Base-by-base conservation (phyloP, 164 flowering plant species). In the Berberis vulgaris region DNA sequence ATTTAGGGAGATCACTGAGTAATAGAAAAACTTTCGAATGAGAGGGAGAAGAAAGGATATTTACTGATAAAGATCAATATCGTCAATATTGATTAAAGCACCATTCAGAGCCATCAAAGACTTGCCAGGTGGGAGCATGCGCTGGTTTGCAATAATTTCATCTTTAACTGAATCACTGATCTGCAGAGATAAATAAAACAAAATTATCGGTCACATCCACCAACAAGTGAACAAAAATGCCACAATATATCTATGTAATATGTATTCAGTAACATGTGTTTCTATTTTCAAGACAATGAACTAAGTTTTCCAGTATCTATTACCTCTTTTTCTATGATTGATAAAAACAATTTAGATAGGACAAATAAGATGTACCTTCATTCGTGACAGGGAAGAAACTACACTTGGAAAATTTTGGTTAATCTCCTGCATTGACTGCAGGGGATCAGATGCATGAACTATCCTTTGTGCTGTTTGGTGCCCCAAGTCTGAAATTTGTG, bases 51-150 rank as follows among this genome's bases (percentile, higher is more conserved):
- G 65, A 59, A 3, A 72, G 70, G 81, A 65, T 67, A 73, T 74
- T 84, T 91, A 95, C 99, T 80, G 66, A 76, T 81, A 85, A 67
- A 95, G 91, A 77, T 95, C 99, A 81, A 91, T 73, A 72, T 95
- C 97, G 65, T 95, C 99, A 40, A 91, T 81, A 74, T 86, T 89
- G 86, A 95, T 63, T 43, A 95, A 78, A 78, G 92, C 99, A 67
- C 99, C 94, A 82, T 95, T 95, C 65, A 95, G 67, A 71, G 96
- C 99, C 97, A 95, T 83, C 71, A 95, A 84, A 52, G 97, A 89
- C 86, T 91, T 95, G 67, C 99, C 99, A 67, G 99, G 89, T 26
- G 96, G 99, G 58, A 95, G 79, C 97, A 91, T 91, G 62, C 95
- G 77, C 78, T 95, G 99, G 69, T 95, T 95, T 66, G 92, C 78